These are phyloP conservation scores for Mycothermus thermophilus DNA, from an alignment of 495 filamentous ascomycete genomes.

Conservation along the genomic window DNA sequence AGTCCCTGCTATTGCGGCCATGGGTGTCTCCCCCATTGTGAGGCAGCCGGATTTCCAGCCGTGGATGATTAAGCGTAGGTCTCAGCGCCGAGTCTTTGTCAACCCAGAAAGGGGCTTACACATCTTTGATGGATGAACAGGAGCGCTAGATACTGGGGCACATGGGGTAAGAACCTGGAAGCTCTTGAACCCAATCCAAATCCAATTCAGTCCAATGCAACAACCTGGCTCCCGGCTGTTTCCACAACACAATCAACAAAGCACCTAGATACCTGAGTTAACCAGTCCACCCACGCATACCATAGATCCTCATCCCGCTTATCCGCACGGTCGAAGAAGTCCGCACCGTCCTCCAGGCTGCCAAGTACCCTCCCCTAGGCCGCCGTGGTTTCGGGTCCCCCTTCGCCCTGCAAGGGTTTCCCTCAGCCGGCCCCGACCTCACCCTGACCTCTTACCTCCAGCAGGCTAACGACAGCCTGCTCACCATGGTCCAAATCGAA, in stretches of 20 bases:
- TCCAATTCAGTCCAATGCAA: too few species aligned
- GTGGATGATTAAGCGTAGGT: conserved; percentile 55
- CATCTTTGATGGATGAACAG: conserved; percentile 25
- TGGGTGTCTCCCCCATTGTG: conserved; percentile 54
- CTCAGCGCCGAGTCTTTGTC: not conserved
- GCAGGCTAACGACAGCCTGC: conserved; percentile 55
- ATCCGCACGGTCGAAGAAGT: conserved; percentile 53
- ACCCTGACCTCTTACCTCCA: conserved; percentile 52
- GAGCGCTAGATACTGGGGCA: conserved; percentile 54
- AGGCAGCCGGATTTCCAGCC: conserved; percentile 50
- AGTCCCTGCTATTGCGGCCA: conserved; percentile 54
- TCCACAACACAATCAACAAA: too few species aligned
- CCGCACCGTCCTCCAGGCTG: conserved; percentile 39
- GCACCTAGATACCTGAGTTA: too few species aligned
- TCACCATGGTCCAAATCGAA: conserved; percentile 74
- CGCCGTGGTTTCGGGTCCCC: conserved; percentile 54
- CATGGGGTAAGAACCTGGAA: conserved; percentile 47
- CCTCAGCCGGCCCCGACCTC: conserved; percentile 33
- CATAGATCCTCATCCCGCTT: conserved; percentile 46
- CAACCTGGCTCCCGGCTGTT: too few species aligned
- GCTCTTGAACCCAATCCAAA: too few species aligned
- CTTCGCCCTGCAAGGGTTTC: conserved; percentile 50
- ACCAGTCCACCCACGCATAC: not conserved
- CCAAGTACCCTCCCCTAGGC: conserved; percentile 55
- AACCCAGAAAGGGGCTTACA: conserved; percentile 1